Evolutionary conservation across 805 yeast species (phyloP).

Genomic region (Candida lessepsii): DNA sequence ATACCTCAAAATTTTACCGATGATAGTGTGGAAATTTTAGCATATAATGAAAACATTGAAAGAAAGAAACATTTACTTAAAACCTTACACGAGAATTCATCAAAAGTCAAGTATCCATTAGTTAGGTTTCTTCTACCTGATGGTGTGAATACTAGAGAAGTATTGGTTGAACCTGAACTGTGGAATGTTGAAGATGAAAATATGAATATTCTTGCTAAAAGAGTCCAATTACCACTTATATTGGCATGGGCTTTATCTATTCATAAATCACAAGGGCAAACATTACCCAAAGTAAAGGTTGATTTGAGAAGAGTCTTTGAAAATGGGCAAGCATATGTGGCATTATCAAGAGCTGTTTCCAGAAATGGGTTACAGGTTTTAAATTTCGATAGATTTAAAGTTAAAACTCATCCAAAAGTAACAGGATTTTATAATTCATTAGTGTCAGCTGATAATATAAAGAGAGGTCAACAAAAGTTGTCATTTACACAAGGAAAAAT

Average conservation of each 20-base stretch:
- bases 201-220: slow-evolving; percentile 63
- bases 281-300: slow-evolving; percentile 78
- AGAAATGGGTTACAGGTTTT: slow-evolving; percentile 80
- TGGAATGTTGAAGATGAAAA: slow-evolving; percentile 79
- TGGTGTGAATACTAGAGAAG: slow-evolving; percentile 64
- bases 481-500: slow-evolving; percentile 1
- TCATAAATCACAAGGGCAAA: slow-evolving; percentile 96
- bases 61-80: slow-evolving; percentile 49
- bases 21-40: slow-evolving; percentile 2
- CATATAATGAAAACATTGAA: slow-evolving; percentile 32
- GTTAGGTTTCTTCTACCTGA: slow-evolving; percentile 75
- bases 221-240: slow-evolving; percentile 82
- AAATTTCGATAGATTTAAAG: slow-evolving; percentile 63
- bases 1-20: not conserved
- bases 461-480: slow-evolving; percentile 14
- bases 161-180: slow-evolving; percentile 75
- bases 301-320: slow-evolving; percentile 79
- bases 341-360: slow-evolving; percentile 84
- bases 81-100: slow-evolving; percentile 43
- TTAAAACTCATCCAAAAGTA: slow-evolving; percentile 71
- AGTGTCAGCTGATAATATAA: slow-evolving; percentile 28
- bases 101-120: slow-evolving; percentile 59
- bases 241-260: slow-evolving; percentile 97
- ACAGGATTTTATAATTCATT: slow-evolving; percentile 61
- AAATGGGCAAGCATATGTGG: slow-evolving; percentile 95